Base-by-base conservation (phyloP, 2,329 filamentous ascomycete species). In the Alternaria sp. region DNA sequence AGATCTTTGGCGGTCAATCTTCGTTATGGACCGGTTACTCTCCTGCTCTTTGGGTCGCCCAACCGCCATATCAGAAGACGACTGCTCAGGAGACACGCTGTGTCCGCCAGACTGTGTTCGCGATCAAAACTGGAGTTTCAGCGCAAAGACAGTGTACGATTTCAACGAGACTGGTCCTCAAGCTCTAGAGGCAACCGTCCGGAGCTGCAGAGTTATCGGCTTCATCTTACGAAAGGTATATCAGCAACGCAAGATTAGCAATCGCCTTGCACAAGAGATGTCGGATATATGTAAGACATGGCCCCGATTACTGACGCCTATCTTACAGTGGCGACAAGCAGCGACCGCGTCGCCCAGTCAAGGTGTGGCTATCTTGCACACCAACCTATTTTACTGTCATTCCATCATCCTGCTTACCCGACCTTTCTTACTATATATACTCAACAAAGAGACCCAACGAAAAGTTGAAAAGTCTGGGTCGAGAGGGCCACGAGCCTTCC, bases 1-100 rank as follows among this genome's bases (percentile, higher is more conserved):
- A 28, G 88, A 86, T 48, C 73, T 90, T 3, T 90, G 87, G 88
- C 83, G 84, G 55, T 87, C 85, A 10, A 74, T 90, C 0, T 89
- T 88, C 58, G 79, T 90, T 13, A 80, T 90, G 7, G 88, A 90
- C 67, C 81, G 85, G 14, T 86, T 90, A 51, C 78, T 90, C 1
- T 84, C 87, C 1, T 84, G 85, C 24, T 86, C 85, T 2, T 77
- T 90, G 2, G 88, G 88, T 5, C 82, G 86, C 9, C 88, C 88
- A 0, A 82, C 82, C 1, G 83, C 85, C 7, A 89, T 90, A 48
- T 82, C 82, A 5, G 85, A 89, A 60, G 83, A 86, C 17, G 86
- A 89, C 58, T 89, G 86, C 69, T 86, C 85, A 14, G 80, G 81
- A 2, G 80, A 82, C 34, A 79, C 80, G 7, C 70, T 79, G 13